These are phyloP conservation scores for Didymella pomorum DNA, from an alignment of 2,329 filamentous ascomycete genomes.

Conservation along the genomic window DNA sequence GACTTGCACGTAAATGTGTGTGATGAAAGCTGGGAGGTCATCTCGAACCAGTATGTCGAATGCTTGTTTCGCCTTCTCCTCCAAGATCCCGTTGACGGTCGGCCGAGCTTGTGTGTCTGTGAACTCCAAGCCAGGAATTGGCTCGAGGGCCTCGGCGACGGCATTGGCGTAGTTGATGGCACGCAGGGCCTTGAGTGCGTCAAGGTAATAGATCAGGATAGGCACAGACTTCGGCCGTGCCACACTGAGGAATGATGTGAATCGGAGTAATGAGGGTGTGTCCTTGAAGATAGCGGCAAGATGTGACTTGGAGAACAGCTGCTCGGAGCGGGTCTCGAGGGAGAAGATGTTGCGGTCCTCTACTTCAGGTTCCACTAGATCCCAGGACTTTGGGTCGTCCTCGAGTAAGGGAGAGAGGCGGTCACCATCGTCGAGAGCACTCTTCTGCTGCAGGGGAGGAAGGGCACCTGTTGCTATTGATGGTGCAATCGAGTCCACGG, in stretches of 20 bases:
- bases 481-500: constrained; percentile 45
- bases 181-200: constrained; percentile 73
- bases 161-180: constrained; percentile 77
- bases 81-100: constrained; percentile 66
- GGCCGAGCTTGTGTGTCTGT: constrained; percentile 59
- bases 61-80: constrained; percentile 69
- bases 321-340: constrained; percentile 70
- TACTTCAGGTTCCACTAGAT: constrained; percentile 57
- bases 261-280: constrained; percentile 68
- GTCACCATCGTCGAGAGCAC: constrained; percentile 52
- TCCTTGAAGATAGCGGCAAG: constrained; percentile 71
- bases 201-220: constrained; percentile 74
- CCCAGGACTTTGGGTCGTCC: constrained; percentile 63
- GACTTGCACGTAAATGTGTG: constrained; percentile 71
- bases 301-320: constrained; percentile 72
- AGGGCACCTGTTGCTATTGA: constrained; percentile 46
- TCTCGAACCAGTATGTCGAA: constrained; percentile 71
- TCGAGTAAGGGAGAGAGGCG: constrained; percentile 59
- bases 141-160: constrained; percentile 67
- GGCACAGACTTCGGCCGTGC: constrained; percentile 69
- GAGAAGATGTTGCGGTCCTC: constrained; percentile 55
- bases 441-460: constrained; percentile 56
- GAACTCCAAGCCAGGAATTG: constrained; percentile 65
- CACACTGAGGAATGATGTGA: constrained; percentile 71
- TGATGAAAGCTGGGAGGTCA: constrained; percentile 76